Conservation (phyloP, 177 flowering plant genomes). For the Viscum album region DNA sequence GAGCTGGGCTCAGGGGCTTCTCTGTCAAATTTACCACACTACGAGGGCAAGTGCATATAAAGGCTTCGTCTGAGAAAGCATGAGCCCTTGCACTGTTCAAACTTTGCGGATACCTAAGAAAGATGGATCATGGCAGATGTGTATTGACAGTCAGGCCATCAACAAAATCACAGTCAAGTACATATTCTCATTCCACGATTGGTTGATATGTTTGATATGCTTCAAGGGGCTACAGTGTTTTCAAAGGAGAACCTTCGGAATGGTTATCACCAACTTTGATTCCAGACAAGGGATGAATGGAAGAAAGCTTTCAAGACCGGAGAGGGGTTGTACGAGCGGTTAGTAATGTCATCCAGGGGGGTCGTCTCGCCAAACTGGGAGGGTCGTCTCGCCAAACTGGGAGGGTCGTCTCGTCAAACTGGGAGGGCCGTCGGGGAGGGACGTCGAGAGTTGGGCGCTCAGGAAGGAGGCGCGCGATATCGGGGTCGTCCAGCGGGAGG, state of each 20-base stretch:
- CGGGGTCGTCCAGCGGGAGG: no score
- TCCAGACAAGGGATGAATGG: not conserved
- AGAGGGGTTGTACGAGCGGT: not conserved
- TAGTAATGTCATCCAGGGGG: not conserved
- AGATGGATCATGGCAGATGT: not conserved
- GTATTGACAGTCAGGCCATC: not conserved
- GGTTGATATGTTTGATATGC: not conserved
- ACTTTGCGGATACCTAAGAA: not conserved
- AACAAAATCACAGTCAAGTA: not conserved
- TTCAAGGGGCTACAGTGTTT: not conserved
- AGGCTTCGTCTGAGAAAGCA: no score
- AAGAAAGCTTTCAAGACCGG: not conserved
- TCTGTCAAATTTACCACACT: no score
- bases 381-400: no score
- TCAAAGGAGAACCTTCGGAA: not conserved
- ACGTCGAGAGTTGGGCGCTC: no score
- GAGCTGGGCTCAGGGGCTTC: no score
- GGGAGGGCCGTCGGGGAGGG: no score
- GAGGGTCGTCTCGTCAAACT: no score
- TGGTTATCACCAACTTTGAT: not conserved
- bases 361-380: no score
- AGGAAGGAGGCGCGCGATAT: no score
- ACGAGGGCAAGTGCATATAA: no score
- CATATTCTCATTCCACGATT: not conserved
- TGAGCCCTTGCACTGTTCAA: no score